A percentile compares a stretch with the other conserved stretches of the same genome.
Conservation (phyloP, 2,329 filamentous ascomycete species). For the Cercospora sojina region DNA sequence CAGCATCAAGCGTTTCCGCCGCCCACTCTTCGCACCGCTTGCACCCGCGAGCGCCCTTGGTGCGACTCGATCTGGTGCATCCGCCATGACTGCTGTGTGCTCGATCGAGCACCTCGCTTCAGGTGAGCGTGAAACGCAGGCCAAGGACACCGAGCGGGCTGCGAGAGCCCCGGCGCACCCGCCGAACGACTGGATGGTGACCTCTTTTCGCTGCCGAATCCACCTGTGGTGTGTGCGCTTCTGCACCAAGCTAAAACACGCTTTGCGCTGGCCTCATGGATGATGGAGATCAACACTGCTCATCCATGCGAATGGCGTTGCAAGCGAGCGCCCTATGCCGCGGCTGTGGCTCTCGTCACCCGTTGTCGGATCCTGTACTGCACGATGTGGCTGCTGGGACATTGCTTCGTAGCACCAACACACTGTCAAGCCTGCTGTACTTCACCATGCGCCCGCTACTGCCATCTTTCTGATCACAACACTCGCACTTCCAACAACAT, state of each 20-base stretch:
- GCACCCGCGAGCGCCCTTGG: not conserved
- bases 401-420: slow-evolving; percentile 23
- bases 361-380: slow-evolving; percentile 20
- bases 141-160: not conserved
- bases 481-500: not conserved
- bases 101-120: not conserved
- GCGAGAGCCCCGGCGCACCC: not conserved
- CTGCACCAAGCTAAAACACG: slow-evolving; percentile 14
- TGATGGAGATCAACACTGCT: slow-evolving; percentile 24
- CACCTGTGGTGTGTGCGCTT: not conserved
- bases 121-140: slow-evolving; percentile 12
- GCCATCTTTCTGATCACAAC: not conserved
- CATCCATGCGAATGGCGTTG: slow-evolving; percentile 13
- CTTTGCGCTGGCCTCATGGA: slow-evolving; percentile 1
- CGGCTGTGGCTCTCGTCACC: slow-evolving; percentile 25
- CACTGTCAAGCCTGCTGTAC: slow-evolving; percentile 27
- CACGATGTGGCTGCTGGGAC: slow-evolving; percentile 18
- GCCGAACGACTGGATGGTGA: not conserved
- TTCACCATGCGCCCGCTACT: slow-evolving; percentile 12
- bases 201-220: slow-evolving; percentile 18
- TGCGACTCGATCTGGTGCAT: slow-evolving; percentile 21
- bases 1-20: slow-evolving; percentile 22
- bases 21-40: slow-evolving; percentile 11
- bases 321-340: slow-evolving; percentile 16
- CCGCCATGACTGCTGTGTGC: slow-evolving; percentile 4